phyloP scores from a whole-genome alignment of 2,329 filamentous ascomycete genomes.

The Didymella segeticola region DNA sequence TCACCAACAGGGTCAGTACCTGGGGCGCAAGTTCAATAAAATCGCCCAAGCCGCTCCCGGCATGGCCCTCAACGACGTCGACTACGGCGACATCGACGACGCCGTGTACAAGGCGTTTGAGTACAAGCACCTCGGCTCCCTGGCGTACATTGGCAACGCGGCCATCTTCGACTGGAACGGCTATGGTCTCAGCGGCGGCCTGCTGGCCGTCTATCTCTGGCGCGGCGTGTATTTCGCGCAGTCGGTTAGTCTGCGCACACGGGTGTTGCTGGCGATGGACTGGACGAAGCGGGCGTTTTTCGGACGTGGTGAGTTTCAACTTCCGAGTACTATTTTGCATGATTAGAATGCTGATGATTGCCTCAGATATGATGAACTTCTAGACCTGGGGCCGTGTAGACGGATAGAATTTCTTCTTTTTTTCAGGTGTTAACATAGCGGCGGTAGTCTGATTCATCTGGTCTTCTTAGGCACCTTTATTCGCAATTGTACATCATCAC shows the following conservation, averaged over 20 bases:
- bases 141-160: constrained; percentile 96
- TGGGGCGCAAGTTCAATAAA: constrained; percentile 93
- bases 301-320: constrained; percentile 80
- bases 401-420: constrained; percentile 10
- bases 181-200: constrained; percentile 77
- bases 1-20: constrained; percentile 92
- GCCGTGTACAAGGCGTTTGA: constrained; percentile 94
- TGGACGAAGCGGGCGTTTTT: constrained; percentile 97
- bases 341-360: background rate
- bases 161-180: constrained; percentile 92
- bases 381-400: no score
- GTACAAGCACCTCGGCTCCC: constrained; percentile 87
- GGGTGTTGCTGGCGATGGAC: constrained; percentile 92
- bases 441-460: background rate
- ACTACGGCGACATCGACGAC: constrained; percentile 89
- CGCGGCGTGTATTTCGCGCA: constrained; percentile 96
- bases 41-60: constrained; percentile 79
- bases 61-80: constrained; percentile 77
- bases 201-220: constrained; percentile 96
- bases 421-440: constrained; percentile 2
- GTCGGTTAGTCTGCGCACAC: constrained; percentile 90
- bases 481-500: no score
- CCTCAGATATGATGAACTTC: constrained; percentile 46
- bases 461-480: no score
- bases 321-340: no score